These are phyloP conservation scores for Coemansia sp. DNA, from an alignment of 192 early-diverging fungal species.

Conservation along the genomic window DNA sequence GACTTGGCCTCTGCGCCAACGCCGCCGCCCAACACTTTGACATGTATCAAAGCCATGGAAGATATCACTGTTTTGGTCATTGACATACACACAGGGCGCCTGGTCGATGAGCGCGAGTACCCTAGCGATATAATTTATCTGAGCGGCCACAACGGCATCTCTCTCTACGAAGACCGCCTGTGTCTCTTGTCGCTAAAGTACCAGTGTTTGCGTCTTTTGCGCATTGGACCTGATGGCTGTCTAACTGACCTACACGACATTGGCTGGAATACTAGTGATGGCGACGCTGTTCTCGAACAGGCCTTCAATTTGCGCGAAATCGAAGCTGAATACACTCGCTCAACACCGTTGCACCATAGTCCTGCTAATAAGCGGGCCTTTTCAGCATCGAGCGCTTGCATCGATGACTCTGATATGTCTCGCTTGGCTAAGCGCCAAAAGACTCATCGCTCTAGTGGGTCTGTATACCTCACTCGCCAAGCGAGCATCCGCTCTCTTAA, in stretches of 20 bases:
- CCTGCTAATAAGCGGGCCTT: constrained; percentile 1
- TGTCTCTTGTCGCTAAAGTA: constrained; percentile 50
- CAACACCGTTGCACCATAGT: not conserved
- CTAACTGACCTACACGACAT: constrained; percentile 44
- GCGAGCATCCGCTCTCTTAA: not conserved
- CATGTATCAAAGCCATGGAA: constrained; percentile 41
- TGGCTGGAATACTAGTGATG: constrained; percentile 51
- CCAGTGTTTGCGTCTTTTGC: constrained; percentile 52
- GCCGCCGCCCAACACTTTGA: constrained; percentile 27
- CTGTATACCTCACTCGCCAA: not conserved
- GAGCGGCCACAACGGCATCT: constrained; percentile 49
- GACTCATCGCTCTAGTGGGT: not conserved
- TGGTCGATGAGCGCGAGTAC: constrained; percentile 46
- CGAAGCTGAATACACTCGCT: not conserved
- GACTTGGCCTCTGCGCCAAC: not conserved
- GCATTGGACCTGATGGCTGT: constrained; percentile 27
- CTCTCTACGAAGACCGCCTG: constrained; percentile 42
- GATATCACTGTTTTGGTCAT: constrained; percentile 49
- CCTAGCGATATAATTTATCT: constrained; percentile 45
- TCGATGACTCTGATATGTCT: constrained; percentile 25
- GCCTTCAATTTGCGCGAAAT: constrained; percentile 29
- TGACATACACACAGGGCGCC: constrained; percentile 22
- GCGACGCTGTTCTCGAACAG: constrained; percentile 43
- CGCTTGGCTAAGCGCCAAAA: constrained; percentile 21
- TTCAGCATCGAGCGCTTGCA: constrained; percentile 16